Conservation (phyloP, 257 asterid species). For the Nicotiana tomentosiformis region DNA sequence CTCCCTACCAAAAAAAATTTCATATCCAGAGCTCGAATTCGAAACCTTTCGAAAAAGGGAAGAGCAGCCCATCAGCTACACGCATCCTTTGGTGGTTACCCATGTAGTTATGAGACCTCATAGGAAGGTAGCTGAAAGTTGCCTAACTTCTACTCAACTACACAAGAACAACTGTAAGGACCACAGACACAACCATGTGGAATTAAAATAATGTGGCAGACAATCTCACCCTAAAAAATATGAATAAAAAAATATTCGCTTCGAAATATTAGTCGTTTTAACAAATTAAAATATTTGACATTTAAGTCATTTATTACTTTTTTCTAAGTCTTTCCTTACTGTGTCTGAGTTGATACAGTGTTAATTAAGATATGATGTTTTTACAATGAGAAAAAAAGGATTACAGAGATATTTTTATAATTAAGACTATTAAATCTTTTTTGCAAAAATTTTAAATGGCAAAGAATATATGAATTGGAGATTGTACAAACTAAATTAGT, state of each 20-base stretch:
- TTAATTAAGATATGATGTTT: background rate
- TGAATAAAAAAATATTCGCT: background rate
- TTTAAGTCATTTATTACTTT: background rate
- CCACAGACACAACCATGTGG: constrained; percentile 6
- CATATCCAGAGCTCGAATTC: too few species aligned
- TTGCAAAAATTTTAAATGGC: background rate
- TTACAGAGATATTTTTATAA: background rate
- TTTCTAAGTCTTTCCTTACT: too few species aligned
- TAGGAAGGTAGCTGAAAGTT: background rate
- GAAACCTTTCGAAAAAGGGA: too few species aligned
- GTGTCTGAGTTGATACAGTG: background rate
- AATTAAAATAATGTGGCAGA: background rate
- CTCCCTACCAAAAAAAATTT: too few species aligned
- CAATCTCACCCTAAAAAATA: background rate
- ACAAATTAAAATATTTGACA: background rate
- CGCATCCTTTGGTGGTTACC: background rate
- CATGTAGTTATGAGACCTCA: constrained; percentile 3
- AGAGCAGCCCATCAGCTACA: too few species aligned
- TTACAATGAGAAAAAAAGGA: background rate
- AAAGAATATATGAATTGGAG: background rate
- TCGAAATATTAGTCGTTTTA: background rate
- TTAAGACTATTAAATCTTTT: background rate
- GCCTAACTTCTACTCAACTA: constrained; percentile 10
- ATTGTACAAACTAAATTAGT: too few species aligned
- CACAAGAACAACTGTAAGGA: background rate